Percentiles rank a stretch among this genome's conserved stretches.
These are phyloP conservation scores for Termitomyces titanicus DNA, from an alignment of 768 basidiomycete species.

Conservation along the genomic window DNA sequence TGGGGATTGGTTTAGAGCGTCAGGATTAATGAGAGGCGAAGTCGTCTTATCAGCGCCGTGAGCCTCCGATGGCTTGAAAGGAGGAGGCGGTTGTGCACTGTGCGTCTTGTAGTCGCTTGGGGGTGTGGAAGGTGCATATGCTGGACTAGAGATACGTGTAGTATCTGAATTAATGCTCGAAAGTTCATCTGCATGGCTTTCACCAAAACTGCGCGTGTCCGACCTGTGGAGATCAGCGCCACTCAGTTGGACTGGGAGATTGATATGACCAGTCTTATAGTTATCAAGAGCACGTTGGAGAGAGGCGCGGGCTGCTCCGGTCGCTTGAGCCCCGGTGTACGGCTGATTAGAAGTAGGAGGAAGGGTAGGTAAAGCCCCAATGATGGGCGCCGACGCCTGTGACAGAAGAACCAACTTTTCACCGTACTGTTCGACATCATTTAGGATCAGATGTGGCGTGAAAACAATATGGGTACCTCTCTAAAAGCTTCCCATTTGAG, in stretches of 20 bases:
- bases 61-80: constrained; percentile 9
- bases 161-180: constrained; percentile 43
- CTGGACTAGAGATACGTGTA: constrained; percentile 20
- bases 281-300: constrained; percentile 78
- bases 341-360: constrained; percentile 56
- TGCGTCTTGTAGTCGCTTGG: constrained; percentile 27
- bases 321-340: constrained; percentile 59
- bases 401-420: constrained; percentile 76
- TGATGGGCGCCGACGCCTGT: constrained; percentile 63
- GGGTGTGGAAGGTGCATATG: constrained; percentile 37
- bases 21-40: constrained; percentile 23
- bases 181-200: constrained; percentile 76
- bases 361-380: constrained; percentile 60
- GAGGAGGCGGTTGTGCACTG: constrained; percentile 11
- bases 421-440: constrained; percentile 51
- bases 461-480: constrained; percentile 47
- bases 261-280: constrained; percentile 66
- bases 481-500: constrained; percentile 78
- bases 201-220: constrained; percentile 81
- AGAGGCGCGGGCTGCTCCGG: constrained; percentile 67
- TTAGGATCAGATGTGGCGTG: neutral
- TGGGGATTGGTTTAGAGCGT: constrained; percentile 16
- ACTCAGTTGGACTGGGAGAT: constrained; percentile 41
- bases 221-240: constrained; percentile 61
- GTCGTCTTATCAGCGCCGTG: constrained; percentile 15